These are phyloP conservation scores for Saussurea involucrata DNA, from an alignment of 129 eudicot genomes.

Conservation along the genomic window DNA sequence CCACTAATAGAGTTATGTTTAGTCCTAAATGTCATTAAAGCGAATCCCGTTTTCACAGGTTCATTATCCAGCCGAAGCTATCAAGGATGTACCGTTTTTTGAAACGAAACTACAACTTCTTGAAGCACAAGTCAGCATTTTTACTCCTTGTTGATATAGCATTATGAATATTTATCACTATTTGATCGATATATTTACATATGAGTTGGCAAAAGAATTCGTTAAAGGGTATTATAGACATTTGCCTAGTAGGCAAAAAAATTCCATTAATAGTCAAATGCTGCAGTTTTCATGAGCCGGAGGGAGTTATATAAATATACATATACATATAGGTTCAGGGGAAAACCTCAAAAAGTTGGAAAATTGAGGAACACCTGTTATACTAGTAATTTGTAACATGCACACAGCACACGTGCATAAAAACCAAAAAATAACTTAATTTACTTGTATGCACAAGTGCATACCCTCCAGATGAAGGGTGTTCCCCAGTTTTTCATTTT, in stretches of 20 bases:
- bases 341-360: too few relatives aligned
- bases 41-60: slow-evolving; percentile 39
- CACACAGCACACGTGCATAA: too few relatives aligned
- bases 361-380: too few relatives aligned
- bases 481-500: too few relatives aligned
- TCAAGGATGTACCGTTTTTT: slow-evolving; percentile 56
- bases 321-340: too few relatives aligned
- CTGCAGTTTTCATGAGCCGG: background rate
- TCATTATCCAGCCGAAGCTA: slow-evolving; percentile 88
- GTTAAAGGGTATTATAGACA: background rate
- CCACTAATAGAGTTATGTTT: background rate
- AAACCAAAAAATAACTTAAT: too few relatives aligned
- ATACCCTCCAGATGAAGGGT: too few relatives aligned
- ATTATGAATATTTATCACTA: background rate
- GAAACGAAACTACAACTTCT: slow-evolving; percentile 84
- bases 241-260: background rate
- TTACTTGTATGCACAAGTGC: too few relatives aligned
- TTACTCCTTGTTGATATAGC: background rate
- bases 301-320: background rate
- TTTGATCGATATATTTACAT: background rate
- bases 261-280: background rate
- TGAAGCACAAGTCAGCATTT: slow-evolving; percentile 70
- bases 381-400: too few relatives aligned
- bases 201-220: background rate
- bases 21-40: background rate